phyloP scores from a whole-genome alignment of 129 eudicot genomes.

The Rutidosis leptorrhynchoides region DNA sequence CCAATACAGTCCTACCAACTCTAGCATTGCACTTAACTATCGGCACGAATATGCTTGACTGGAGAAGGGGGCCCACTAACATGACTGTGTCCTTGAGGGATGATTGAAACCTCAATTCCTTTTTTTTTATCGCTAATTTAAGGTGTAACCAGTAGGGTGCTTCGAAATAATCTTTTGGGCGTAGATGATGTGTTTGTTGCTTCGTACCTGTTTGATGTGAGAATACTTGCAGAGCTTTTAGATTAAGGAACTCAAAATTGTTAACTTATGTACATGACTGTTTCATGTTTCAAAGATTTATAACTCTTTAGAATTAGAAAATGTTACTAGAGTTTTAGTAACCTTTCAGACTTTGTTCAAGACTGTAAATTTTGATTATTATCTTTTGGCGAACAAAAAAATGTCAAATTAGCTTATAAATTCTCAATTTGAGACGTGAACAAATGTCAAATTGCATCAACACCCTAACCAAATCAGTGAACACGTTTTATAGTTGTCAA shows the following conservation, averaged over 20 bases:
- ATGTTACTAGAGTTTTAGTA: not conserved
- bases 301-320: too few relatives aligned
- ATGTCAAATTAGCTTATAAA: not conserved
- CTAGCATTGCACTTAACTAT: slow-evolving; percentile 21
- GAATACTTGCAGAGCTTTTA: not conserved
- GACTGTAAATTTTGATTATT: not conserved
- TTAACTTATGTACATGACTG: not conserved
- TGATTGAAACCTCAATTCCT: slow-evolving; percentile 13
- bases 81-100: slow-evolving; percentile 56
- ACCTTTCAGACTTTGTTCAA: not conserved
- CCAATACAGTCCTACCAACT: slow-evolving; percentile 29
- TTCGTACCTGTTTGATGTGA: slow-evolving; percentile 12
- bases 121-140: not conserved
- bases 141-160: not conserved
- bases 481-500: not conserved
- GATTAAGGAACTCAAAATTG: not conserved
- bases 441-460: not conserved
- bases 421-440: not conserved
- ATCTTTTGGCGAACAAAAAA: not conserved
- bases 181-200: slow-evolving; percentile 15
- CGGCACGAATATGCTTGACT: slow-evolving; percentile 34
- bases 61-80: slow-evolving; percentile 49
- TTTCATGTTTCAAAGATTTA: not conserved
- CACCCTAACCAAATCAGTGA: not conserved
- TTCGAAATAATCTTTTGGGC: slow-evolving; percentile 19